These are phyloP conservation scores for Aspergillus oerlinghausenensis DNA, from an alignment of 2,329 filamentous ascomycete species.

Conservation along the genomic window DNA sequence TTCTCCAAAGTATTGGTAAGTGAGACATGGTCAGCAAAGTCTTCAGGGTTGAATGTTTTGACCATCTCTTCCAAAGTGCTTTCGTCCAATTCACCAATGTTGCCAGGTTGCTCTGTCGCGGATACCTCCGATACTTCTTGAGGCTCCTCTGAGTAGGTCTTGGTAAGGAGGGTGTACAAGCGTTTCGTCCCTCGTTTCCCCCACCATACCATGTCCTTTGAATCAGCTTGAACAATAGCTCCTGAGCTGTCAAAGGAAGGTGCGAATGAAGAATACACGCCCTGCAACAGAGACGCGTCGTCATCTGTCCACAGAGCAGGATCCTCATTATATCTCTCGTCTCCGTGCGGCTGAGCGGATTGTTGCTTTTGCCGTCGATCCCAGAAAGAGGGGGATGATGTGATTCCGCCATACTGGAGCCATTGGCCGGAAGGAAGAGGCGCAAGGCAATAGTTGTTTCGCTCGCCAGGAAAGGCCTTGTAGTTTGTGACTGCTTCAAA, in stretches of 20 bases:
- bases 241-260: constrained; percentile 44
- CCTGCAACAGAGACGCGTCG: constrained; percentile 35
- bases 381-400: constrained; percentile 36
- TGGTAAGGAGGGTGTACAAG: constrained; percentile 33
- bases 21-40: constrained; percentile 22
- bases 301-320: constrained; percentile 27
- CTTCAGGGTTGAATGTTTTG: constrained; percentile 37
- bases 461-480: constrained; percentile 31
- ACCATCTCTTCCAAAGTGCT: constrained; percentile 40
- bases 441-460: constrained; percentile 38
- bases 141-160: constrained; percentile 18
- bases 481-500: constrained; percentile 36
- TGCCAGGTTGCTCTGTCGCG: constrained; percentile 21
- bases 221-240: constrained; percentile 38
- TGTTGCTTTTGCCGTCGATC: constrained; percentile 33
- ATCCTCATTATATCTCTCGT: constrained; percentile 24
- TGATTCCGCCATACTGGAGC: constrained; percentile 40
- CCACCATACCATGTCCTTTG: constrained; percentile 46
- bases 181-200: constrained; percentile 36
- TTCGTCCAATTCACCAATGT: constrained; percentile 36
- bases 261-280: constrained; percentile 47
- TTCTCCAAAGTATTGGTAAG: constrained; percentile 15
- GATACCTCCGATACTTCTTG: constrained; percentile 13
- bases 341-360: constrained; percentile 14
- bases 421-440: constrained; percentile 39